Percentiles rank a stretch among this genome's conserved stretches.
These are phyloP conservation scores for Sextonia rubra DNA, from an alignment of 164 flowering plant species.

Conservation along the genomic window DNA sequence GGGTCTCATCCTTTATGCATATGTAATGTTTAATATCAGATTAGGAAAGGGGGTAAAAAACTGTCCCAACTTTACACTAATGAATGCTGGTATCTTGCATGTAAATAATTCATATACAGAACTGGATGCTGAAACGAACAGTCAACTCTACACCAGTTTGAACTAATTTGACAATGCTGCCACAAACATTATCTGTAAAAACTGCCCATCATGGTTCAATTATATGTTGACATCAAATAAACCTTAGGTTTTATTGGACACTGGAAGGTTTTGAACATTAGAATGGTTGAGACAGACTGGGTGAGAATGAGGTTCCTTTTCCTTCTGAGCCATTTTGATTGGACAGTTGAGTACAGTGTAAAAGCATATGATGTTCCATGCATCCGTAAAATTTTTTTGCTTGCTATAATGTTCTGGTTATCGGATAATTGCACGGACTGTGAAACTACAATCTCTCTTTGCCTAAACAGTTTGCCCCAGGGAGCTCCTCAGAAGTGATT, in stretches of 20 bases:
- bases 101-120: no score
- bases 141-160: background rate
- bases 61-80: no score
- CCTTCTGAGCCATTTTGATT: background rate
- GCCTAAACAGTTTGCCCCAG: conserved; percentile 77
- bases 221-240: background rate
- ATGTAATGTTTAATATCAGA: background rate
- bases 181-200: background rate
- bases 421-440: conserved; percentile 1
- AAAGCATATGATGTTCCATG: no score
- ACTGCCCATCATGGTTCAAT: background rate
- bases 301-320: background rate
- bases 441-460: conserved; percentile 2
- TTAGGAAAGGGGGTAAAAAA: background rate
- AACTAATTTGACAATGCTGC: background rate
- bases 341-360: background rate
- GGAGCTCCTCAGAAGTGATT: conserved; percentile 89
- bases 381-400: no score
- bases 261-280: background rate
- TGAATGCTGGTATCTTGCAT: no score
- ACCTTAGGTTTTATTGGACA: background rate
- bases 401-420: no score
- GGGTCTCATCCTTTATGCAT: background rate
- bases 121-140: background rate
- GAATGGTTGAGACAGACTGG: background rate